phyloP scores from a whole-genome alignment of 805 yeast species.

The Lachancea lanzarotensis region DNA sequence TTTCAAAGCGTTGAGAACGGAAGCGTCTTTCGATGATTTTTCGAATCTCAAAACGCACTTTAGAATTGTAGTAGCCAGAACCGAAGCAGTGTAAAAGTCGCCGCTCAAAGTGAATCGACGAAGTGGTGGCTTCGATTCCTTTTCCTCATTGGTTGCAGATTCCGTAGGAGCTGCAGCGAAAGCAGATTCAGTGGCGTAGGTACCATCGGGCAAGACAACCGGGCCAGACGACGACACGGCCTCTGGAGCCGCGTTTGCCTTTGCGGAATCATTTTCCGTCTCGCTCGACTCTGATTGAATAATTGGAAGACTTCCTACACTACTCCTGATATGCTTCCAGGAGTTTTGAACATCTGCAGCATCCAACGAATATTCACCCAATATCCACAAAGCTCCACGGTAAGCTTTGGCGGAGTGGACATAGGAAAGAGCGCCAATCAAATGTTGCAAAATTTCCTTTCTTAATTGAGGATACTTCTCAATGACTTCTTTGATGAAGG shows the following conservation, averaged over 20 bases:
- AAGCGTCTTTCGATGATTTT: conserved; percentile 46
- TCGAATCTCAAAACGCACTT: conserved; percentile 77
- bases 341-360: conserved; percentile 68
- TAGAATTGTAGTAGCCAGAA: conserved; percentile 79
- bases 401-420: conserved; percentile 85
- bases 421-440: conserved; percentile 53
- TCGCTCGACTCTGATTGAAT: conserved; percentile 60
- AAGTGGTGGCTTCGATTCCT: conserved; percentile 59
- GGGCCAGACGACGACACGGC: conserved; percentile 49
- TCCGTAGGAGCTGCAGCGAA: conserved; percentile 83
- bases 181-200: conserved; percentile 89
- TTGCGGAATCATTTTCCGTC: conserved; percentile 27
- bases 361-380: conserved; percentile 83
- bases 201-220: conserved; percentile 94
- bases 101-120: conserved; percentile 79
- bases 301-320: conserved; percentile 89
- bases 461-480: conserved; percentile 85
- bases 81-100: conserved; percentile 86
- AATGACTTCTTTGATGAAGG: conserved; percentile 90
- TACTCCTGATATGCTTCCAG: conserved; percentile 79
- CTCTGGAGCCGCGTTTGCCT: conserved; percentile 27
- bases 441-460: conserved; percentile 52
- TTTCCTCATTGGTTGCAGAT: conserved; percentile 52
- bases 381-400: conserved; percentile 91
- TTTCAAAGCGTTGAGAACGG: conserved; percentile 69